Evolutionary conservation across 495 filamentous ascomycete genomes (phyloP).

Genomic region (Penicillium flavigenum): DNA sequence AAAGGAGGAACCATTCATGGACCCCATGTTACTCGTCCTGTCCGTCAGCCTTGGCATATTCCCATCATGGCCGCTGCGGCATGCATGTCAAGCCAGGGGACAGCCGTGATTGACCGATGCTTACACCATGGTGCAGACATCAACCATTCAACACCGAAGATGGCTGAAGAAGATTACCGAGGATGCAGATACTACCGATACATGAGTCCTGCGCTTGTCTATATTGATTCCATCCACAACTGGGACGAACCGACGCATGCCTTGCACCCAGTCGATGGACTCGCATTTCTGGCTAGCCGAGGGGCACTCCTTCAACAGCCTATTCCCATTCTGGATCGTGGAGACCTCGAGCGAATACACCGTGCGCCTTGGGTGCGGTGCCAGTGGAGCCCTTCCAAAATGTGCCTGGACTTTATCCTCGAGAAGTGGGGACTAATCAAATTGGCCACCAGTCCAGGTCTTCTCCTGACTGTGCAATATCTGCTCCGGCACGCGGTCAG

Average conservation of each 20-base stretch:
- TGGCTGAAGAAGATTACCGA: background rate
- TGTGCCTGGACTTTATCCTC: constrained; percentile 2
- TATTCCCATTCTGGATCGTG: background rate
- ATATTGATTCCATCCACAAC: constrained; percentile 4
- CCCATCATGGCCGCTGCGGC: constrained; percentile 3
- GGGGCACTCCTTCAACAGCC: constrained; percentile 5
- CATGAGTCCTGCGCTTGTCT: constrained; percentile 5
- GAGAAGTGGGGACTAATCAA: constrained; percentile 1
- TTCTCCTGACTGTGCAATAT: constrained; percentile 4
- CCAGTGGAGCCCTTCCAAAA: background rate
- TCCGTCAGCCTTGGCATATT: constrained; percentile 4
- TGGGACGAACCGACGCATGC: constrained; percentile 1
- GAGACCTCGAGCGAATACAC: background rate
- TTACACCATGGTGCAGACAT: background rate
- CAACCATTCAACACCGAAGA: background rate
- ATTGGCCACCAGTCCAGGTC: constrained; percentile 1
- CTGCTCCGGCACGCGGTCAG: constrained; percentile 1
- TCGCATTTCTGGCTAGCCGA: constrained; percentile 3
- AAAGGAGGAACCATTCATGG: constrained; percentile 3
- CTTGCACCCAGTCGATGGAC: background rate
- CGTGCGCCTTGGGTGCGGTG: constrained; percentile 3
- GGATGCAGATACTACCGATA: background rate
- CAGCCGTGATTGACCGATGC: background rate
- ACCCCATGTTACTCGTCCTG: constrained; percentile 4
- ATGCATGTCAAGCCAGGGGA: constrained; percentile 3